Evolutionary conservation across 176 grass and related monocot species (phyloP).

Genomic region (Tuctoria greenei): DNA sequence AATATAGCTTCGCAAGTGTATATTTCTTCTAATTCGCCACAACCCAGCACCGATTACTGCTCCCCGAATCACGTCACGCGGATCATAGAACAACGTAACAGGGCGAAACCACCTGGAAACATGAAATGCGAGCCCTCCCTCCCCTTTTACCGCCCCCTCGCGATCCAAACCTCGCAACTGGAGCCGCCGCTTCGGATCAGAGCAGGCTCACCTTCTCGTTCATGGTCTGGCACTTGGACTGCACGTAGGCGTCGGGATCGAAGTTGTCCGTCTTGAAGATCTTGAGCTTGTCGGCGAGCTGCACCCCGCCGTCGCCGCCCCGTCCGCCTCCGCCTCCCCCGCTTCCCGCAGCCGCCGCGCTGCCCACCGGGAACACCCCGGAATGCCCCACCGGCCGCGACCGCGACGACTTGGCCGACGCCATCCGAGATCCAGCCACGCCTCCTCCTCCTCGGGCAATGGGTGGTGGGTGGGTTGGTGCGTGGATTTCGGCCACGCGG

Average conservation of each 20-base stretch:
- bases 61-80: background rate
- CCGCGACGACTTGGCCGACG: conserved; percentile 80
- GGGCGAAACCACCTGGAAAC: background rate
- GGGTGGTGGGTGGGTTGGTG: too few species aligned
- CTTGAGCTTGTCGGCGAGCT: conserved; percentile 99
- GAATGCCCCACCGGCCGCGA: conserved; percentile 69
- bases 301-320: conserved; percentile 58
- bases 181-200: background rate
- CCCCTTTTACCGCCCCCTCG: background rate
- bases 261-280: conserved; percentile 99
- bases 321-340: conserved; percentile 25
- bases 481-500: background rate
- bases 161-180: background rate
- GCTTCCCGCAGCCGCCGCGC: conserved; percentile 25
- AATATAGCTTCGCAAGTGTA: background rate
- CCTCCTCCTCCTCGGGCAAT: background rate
- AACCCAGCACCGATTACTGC: conserved; percentile 1
- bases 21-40: conserved; percentile 8
- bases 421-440: conserved; percentile 53
- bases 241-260: conserved; percentile 93
- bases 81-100: background rate
- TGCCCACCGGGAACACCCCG: conserved; percentile 57
- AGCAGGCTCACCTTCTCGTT: conserved; percentile 72
- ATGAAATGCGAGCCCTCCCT: background rate
- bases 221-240: conserved; percentile 98